These are phyloP conservation scores for Deuterostichococcus epilithicus DNA, from an alignment of 139 green algal genomes.

Conservation along the genomic window DNA sequence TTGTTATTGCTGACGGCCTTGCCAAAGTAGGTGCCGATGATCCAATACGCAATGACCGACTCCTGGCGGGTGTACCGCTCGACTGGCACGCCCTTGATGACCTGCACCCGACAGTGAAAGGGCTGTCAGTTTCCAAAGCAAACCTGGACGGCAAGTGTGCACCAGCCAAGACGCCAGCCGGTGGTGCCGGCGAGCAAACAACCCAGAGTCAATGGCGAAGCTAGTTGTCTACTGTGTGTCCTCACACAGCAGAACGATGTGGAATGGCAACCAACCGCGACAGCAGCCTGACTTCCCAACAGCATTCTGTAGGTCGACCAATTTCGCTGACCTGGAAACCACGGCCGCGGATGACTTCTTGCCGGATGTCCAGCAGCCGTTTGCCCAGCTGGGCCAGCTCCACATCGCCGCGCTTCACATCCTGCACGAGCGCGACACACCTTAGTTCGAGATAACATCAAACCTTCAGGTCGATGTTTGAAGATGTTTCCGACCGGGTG, in stretches of 20 bases:
- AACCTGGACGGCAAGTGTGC: too few species aligned
- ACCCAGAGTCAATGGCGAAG: too few species aligned
- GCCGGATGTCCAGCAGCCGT: conserved; percentile 32
- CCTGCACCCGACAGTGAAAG: background rate
- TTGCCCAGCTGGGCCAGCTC: conserved; percentile 35
- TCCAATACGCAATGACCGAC: conserved; percentile 40
- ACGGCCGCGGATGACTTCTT: conserved; percentile 39
- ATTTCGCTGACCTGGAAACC: conserved; percentile 62
- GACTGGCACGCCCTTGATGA: conserved; percentile 42
- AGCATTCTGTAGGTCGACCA: too few species aligned
- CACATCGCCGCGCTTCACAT: conserved; percentile 41
- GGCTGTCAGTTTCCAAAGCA: too few species aligned
- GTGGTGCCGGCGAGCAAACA: too few species aligned
- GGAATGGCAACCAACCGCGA: too few species aligned
- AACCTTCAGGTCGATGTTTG: background rate
- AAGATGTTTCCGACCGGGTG: background rate
- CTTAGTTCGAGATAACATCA: too few species aligned
- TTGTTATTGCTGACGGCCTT: conserved; percentile 46
- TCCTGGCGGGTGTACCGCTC: conserved; percentile 35
- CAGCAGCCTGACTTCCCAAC: too few species aligned
- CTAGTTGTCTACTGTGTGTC: too few species aligned
- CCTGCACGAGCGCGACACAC: too few species aligned
- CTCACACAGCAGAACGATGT: too few species aligned
- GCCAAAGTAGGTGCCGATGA: conserved; percentile 54
- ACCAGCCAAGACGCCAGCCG: too few species aligned